Evolutionary conservation across 2,329 filamentous ascomycete genomes (phyloP), one percentile per base, ranked within the genome.

Genomic region (Paecilomyces sp.): DNA sequence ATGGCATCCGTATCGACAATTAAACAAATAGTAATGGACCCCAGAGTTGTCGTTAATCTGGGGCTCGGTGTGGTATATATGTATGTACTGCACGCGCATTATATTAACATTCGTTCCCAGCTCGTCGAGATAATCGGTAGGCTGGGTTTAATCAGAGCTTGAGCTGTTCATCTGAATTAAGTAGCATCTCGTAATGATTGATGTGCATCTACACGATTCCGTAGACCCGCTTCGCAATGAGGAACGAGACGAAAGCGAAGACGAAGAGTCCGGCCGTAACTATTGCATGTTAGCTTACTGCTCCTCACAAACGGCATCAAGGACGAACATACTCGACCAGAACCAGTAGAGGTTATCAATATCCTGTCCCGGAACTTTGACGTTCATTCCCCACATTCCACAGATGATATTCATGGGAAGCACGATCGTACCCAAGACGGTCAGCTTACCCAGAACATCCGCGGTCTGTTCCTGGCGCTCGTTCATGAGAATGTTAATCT

Each of bases 321-420:
- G 36, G 55, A 24, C 54, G 41, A 11, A 67, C 73, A 59, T 74
- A 80, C 77, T 81, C 15, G 81, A 85, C 72, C 82, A 85, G 72
- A 92, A 94, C 90, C 90, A 94, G 25, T 78, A 80, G 57, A 93
- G 76, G 67, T 89, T 89, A 64, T 95, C 91, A 61, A 87, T 79
- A 54, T 93, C 88, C 74, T 97, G 93, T 1, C 94, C 94, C 0
- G 94, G 94, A 0, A 99, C 94, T 81, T 91, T 91, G 36, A 93
- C 90, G 80, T 99, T 99, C 93, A 97, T 97, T 57, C 93, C 94
- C 92, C 93, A 99, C 68, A 97, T 86, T 66, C 94, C 94, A 2
- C 94, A 97, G 69, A 99, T 93, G 72, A 99, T 96, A 73, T 99
- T 99, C 92, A 99, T 96, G 11, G 94, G 94, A 59, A 99, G 80